These are phyloP conservation scores for Bipolaris bicolor DNA, from an alignment of 2,329 filamentous ascomycete genomes.

Conservation along the genomic window DNA sequence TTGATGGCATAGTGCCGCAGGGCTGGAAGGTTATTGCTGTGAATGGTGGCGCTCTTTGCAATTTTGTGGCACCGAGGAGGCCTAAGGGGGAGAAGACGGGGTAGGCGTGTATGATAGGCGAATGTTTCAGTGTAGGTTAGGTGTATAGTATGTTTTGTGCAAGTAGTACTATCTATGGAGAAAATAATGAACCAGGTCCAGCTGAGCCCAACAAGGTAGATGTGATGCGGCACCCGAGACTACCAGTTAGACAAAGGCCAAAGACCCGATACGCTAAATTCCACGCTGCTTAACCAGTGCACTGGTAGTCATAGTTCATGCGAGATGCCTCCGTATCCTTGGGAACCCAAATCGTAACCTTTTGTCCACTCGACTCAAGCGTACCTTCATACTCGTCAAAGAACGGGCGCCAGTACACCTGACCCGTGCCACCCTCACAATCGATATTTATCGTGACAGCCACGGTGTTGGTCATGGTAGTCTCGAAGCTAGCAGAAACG, in stretches of 20 bases:
- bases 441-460: not conserved
- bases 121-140: not conserved
- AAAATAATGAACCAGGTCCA: too few relatives aligned
- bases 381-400: slow-evolving; percentile 1
- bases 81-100: not conserved
- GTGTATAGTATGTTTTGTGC: not conserved
- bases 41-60: slow-evolving; percentile 70
- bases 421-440: not conserved
- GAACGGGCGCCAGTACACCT: slow-evolving; percentile 1
- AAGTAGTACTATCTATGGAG: too few relatives aligned
- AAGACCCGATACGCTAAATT: too few relatives aligned
- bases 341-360: not conserved
- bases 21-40: slow-evolving; percentile 67
- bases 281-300: not conserved
- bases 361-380: not conserved
- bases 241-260: too few relatives aligned
- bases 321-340: slow-evolving; percentile 4
- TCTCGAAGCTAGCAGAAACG: not conserved
- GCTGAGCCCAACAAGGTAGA: too few relatives aligned
- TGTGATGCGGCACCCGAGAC: too few relatives aligned
- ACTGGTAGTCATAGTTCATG: slow-evolving; percentile 7
- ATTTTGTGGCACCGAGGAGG: slow-evolving; percentile 64
- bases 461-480: not conserved
- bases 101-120: not conserved
- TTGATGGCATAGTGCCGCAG: slow-evolving; percentile 19